A percentile compares a stretch with the other conserved stretches of the same genome.
Conservation (phyloP, 2,329 filamentous ascomycete genomes). For the Fusarium armeniacum region DNA sequence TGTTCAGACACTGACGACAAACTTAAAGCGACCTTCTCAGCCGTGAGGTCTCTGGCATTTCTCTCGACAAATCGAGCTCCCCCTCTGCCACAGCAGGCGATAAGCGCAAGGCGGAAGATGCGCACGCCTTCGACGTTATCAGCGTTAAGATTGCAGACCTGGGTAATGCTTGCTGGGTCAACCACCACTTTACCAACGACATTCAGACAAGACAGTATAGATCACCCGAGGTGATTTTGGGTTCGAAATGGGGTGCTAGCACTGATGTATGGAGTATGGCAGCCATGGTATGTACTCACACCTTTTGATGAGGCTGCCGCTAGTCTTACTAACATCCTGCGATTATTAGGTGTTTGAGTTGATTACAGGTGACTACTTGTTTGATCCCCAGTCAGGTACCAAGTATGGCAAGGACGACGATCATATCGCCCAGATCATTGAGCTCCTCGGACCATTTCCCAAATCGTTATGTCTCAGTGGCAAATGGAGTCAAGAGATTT, state of each 20-base stretch:
- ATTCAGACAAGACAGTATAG: constrained; percentile 98
- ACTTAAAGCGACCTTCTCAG: constrained; percentile 82
- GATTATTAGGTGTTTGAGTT: constrained; percentile 86
- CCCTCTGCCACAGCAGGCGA: constrained; percentile 69
- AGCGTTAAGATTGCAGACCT: constrained; percentile 99
- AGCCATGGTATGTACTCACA: constrained; percentile 80
- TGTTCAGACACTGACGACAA: constrained; percentile 27
- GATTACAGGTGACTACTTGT: constrained; percentile 98
- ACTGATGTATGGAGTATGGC: constrained; percentile 99
- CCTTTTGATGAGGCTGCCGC: neutral
- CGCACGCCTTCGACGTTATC: constrained; percentile 77
- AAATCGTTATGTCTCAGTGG: constrained; percentile 91
- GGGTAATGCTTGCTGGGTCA: constrained; percentile 98
- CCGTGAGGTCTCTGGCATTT: constrained; percentile 94
- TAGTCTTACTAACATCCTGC: constrained; percentile 27
- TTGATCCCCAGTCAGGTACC: constrained; percentile 97
- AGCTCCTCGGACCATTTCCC: constrained; percentile 92
- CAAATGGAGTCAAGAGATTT: constrained; percentile 99
- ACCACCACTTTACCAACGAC: constrained; percentile 99
- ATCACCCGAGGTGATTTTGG: constrained; percentile 96
- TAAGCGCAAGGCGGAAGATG: constrained; percentile 73
- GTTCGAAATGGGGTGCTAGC: constrained; percentile 98
- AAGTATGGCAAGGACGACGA: constrained; percentile 99
- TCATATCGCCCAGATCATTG: constrained; percentile 98
- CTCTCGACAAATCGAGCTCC: constrained; percentile 79